phyloP scores from a whole-genome alignment of 2,329 filamentous ascomycete genomes.

The Aureobasidium musti region DNA sequence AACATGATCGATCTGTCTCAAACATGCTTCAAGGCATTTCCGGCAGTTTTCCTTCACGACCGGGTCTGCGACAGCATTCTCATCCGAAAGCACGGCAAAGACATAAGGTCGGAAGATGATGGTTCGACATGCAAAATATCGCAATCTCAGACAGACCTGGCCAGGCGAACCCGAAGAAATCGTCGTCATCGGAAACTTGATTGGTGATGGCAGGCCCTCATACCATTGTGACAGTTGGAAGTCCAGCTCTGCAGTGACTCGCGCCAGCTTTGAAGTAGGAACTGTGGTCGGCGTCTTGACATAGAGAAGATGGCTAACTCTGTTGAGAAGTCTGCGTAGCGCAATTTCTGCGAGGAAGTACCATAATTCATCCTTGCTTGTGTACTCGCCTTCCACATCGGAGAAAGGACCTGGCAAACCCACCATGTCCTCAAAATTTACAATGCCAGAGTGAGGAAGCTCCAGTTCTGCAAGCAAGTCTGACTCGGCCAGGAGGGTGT shows the following conservation, averaged over 20 bases:
- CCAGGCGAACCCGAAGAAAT: slow-evolving; percentile 69
- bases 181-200: slow-evolving; percentile 75
- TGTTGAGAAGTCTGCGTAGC: slow-evolving; percentile 65
- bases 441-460: slow-evolving; percentile 78
- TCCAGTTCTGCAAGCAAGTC: slow-evolving; percentile 78
- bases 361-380: slow-evolving; percentile 77
- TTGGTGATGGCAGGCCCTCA: slow-evolving; percentile 69
- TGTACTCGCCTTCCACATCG: slow-evolving; percentile 63
- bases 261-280: slow-evolving; percentile 75
- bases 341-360: slow-evolving; percentile 85
- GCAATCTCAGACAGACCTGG: slow-evolving; percentile 74
- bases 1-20: slow-evolving; percentile 78
- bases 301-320: slow-evolving; percentile 40
- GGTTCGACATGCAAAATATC: slow-evolving; percentile 82
- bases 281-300: slow-evolving; percentile 32
- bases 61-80: slow-evolving; percentile 69
- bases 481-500: slow-evolving; percentile 74
- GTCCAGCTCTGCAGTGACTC: slow-evolving; percentile 76
- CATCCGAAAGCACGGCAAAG: slow-evolving; percentile 75
- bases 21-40: slow-evolving; percentile 77
- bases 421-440: slow-evolving; percentile 78
- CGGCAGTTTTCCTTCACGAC: slow-evolving; percentile 75
- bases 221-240: slow-evolving; percentile 85
- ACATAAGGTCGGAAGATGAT: slow-evolving; percentile 87
- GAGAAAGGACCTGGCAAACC: slow-evolving; percentile 77